Conservation (phyloP, 192 early-diverging fungal species). For the Backusella circina region DNA sequence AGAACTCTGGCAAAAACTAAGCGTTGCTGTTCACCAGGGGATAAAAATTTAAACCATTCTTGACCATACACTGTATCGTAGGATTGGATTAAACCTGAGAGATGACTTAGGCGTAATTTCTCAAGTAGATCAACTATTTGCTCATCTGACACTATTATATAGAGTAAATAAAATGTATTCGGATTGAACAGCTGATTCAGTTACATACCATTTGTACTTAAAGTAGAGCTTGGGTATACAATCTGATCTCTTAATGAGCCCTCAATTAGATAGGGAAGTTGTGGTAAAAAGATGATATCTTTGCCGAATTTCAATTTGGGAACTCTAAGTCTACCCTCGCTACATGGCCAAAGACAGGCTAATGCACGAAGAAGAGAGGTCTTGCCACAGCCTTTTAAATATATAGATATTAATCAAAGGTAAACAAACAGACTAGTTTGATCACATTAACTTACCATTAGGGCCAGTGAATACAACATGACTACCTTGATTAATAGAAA, state of each 20-base stretch:
- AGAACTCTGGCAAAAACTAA: conserved; percentile 67
- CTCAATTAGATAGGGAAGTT: conserved; percentile 56
- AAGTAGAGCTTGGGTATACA: conserved; percentile 50
- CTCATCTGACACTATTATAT: conserved; percentile 42
- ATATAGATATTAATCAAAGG: no score
- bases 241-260: conserved; percentile 67
- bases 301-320: conserved; percentile 18
- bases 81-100: conserved; percentile 31
- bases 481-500: conserved; percentile 47
- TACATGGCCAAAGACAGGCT: conserved; percentile 70
- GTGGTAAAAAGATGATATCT: conserved; percentile 67
- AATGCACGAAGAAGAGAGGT: conserved; percentile 75
- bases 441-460: conserved; percentile 55
- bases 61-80: conserved; percentile 43
- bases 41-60: conserved; percentile 66
- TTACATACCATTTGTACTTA: conserved; percentile 1
- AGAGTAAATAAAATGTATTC: background rate
- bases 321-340: conserved; percentile 38
- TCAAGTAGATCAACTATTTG: conserved; percentile 36
- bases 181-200: background rate
- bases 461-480: conserved; percentile 69
- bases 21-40: conserved; percentile 76
- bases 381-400: conserved; percentile 70
- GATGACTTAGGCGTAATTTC: conserved; percentile 36
- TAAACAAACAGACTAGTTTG: background rate